Evolutionary conservation across 1,139 yeast genomes (phyloP), one percentile per base, ranked within the genome.

Genomic region (Geotrichum bryndzae): DNA sequence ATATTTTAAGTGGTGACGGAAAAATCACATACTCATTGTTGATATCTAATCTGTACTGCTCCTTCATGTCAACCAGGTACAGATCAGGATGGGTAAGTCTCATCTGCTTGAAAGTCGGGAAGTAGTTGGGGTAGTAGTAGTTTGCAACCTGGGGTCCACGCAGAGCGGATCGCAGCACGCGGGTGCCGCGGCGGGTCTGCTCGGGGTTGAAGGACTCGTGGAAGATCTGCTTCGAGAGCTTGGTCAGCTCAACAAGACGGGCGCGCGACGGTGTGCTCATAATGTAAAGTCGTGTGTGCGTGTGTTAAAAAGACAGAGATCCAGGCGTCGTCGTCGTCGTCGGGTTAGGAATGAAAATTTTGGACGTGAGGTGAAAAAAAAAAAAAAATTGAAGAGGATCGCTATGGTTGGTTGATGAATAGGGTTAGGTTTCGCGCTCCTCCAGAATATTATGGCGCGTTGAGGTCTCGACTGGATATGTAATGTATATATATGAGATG

Each of bases 51-150:
- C 77, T 66, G 74, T 87, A 85, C 58, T 82, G 84, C 74, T 90
- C 96, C 66, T 84, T 84, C 56, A 89, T 90, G 70, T 89, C 92
- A 25, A 82, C 82, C 69, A 88, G 83, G 62, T 80, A 78, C 70
- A 85, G 79, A 64, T 83, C 87, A 0, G 83, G 83, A 68, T 68
- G 85, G 77, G 86, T 76, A 64, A 77, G 74, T 84, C 80, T 72
- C 83, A 87, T 68, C 77, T 82, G 73, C 83, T 85, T 51, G 84
- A 86, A 60, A 22, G 53, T 61, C 56, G 90, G 85, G 71, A 86
- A 81, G 66, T 83, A 85, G 66, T 90, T 86, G 58, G 83, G 84
- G 57, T 96, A 96, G 73, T 91, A 91, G 74, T 90, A 91, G 65
- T 82, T 78, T 59, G 85, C 84, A 57, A 90, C 74, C 51, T 84